Conservation (phyloP, 163 green algal species). For the Scenedesmus sp. region DNA sequence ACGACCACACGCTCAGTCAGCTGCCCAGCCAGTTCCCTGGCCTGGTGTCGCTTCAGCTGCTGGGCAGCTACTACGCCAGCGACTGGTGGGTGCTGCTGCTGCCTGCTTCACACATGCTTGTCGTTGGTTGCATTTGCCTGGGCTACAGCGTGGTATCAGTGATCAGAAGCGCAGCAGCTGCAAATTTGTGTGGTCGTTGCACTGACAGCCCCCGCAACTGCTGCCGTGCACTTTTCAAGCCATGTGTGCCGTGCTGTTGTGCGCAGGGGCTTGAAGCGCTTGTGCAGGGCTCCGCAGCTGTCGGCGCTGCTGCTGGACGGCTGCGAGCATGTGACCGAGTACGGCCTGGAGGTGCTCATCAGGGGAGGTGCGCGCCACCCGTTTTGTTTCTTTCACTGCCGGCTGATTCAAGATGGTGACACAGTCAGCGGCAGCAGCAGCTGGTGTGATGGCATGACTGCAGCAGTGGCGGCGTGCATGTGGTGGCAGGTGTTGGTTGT, state of each 20-base stretch:
- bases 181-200: too few relatives aligned
- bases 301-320: constrained; percentile 19
- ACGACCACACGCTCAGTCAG: constrained; percentile 19
- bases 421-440: too few relatives aligned
- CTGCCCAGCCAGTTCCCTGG: constrained; percentile 26
- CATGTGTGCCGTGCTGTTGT: background rate
- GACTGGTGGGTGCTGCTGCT: constrained; percentile 30
- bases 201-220: too few relatives aligned
- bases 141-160: too few relatives aligned
- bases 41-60: constrained; percentile 18
- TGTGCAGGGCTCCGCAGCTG: constrained; percentile 13
- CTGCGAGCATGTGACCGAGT: constrained; percentile 37
- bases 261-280: background rate
- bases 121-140: too few relatives aligned
- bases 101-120: background rate
- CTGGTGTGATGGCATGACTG: too few relatives aligned
- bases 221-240: background rate
- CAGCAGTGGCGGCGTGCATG: too few relatives aligned
- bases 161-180: too few relatives aligned
- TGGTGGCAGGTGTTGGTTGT: background rate
- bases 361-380: background rate
- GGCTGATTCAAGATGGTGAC: too few relatives aligned
- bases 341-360: constrained; percentile 26
- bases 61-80: constrained; percentile 33
- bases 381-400: background rate